phyloP scores from a whole-genome alignment of 108 stramenopile species.

The Conticribra guillardii region DNA sequence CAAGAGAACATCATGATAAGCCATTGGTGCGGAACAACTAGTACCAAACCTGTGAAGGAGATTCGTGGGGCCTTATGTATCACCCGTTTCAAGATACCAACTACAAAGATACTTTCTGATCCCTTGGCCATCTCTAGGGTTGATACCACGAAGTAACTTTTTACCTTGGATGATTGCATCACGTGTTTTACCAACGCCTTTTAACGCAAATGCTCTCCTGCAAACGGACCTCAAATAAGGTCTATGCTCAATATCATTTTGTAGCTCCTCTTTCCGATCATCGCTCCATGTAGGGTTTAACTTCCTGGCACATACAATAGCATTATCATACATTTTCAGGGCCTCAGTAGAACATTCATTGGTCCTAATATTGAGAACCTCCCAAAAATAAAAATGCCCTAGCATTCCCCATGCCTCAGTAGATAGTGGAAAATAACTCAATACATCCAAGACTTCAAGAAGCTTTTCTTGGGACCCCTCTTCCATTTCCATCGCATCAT shows the following conservation, averaged over 20 bases:
- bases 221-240: constrained; percentile 7
- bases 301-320: constrained; percentile 19
- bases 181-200: constrained; percentile 6
- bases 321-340: constrained; percentile 19
- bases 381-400: constrained; percentile 12
- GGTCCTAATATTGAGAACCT: not conserved
- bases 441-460: not conserved
- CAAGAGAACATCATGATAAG: constrained; percentile 35
- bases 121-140: constrained; percentile 8
- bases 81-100: constrained; percentile 16
- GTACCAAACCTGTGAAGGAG: constrained; percentile 18
- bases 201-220: constrained; percentile 5
- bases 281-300: constrained; percentile 17
- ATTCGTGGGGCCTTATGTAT: constrained; percentile 20
- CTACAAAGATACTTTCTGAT: constrained; percentile 3
- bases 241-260: constrained; percentile 8
- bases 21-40: constrained; percentile 8
- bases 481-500: constrained; percentile 15
- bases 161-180: constrained; percentile 17
- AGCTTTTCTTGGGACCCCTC: constrained; percentile 15
- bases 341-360: constrained; percentile 6
- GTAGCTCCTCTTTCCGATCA: constrained; percentile 8
- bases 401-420: constrained; percentile 21
- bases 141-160: not conserved
- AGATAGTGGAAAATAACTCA: not conserved